These are phyloP conservation scores for Mycena haematopus DNA, from an alignment of 768 basidiomycete genomes.

Conservation along the genomic window DNA sequence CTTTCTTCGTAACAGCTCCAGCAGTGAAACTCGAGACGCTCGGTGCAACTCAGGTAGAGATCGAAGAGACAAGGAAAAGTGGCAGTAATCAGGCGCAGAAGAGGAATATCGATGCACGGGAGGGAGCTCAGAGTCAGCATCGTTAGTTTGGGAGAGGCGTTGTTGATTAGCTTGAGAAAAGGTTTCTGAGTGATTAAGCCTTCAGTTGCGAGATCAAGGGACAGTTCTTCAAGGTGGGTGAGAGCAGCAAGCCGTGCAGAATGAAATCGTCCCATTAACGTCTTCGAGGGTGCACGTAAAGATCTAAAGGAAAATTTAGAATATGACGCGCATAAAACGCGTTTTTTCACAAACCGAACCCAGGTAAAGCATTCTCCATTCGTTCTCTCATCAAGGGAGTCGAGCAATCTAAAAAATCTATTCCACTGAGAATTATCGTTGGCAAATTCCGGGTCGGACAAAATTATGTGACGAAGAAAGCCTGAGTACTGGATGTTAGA, in stretches of 20 bases:
- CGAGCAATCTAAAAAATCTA: conserved; percentile 33
- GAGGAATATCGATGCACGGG: conserved; percentile 59
- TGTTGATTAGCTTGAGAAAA: conserved; percentile 40
- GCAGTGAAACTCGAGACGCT: conserved; percentile 62
- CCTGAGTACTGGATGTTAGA: conserved; percentile 27
- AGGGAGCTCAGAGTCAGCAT: conserved; percentile 58
- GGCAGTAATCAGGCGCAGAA: conserved; percentile 54
- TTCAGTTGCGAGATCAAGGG: conserved; percentile 50
- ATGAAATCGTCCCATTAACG: conserved; percentile 34
- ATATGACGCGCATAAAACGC: conserved; percentile 29
- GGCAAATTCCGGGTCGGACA: conserved; percentile 25
- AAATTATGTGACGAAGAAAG: conserved; percentile 41
- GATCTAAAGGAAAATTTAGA: conserved; percentile 35
- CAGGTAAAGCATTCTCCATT: conserved; percentile 44
- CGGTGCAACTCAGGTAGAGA: conserved; percentile 65
- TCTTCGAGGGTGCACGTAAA: conserved; percentile 39
- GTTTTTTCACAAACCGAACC: conserved; percentile 51
- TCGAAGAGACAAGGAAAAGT: conserved; percentile 52
- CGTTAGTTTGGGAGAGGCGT: conserved; percentile 46
- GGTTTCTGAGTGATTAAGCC: conserved; percentile 52
- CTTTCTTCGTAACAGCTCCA: conserved; percentile 71
- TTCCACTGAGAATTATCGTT: conserved; percentile 33
- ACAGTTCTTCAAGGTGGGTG: conserved; percentile 44
- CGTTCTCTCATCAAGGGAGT: conserved; percentile 32
- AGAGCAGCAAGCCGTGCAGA: conserved; percentile 39